Evolutionary conservation across 345 rosid genomes (phyloP), one percentile per base, ranked within the genome.

Genomic region (Microcos paniculata): DNA sequence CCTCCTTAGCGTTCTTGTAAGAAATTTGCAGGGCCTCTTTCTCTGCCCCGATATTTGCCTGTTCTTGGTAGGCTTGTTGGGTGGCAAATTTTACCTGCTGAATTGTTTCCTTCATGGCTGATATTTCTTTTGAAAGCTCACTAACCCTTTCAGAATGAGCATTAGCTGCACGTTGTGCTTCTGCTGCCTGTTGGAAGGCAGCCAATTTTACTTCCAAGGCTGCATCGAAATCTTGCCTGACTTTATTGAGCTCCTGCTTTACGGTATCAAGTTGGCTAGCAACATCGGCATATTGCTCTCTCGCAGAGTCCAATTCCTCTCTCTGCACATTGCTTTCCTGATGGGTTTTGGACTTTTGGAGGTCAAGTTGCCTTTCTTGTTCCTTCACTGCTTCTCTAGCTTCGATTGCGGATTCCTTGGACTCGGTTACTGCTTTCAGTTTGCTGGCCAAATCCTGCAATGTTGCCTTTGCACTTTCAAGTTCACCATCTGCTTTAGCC

Each of bases 171-270:
- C 87, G 85, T 69, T 86, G 81, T 0, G 96, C 97, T 71, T 93
- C 98, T 0, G 91, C 89, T 1, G 95, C 91, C 63, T 87, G 92
- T 61, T 88, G 92, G 76, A 90, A 75, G 0, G 92, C 80, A 0
- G 89, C 85, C 68, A 80, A 24, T 77, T 96, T 96, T 1, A 85
- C 76, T 13, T 92, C 98, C 85, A 86, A 66, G 3, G 86, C 85
- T 0, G 94, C 85, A 67, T 88, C 97, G 38, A 93, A 93, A 77
- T 93, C 96, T 80, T 90, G 98, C 73, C 92, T 76, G 67, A 90
- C 76, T 77, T 82, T 84, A 21, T 86, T 89, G 61, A 96, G 90
- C 76, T 87, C 85, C 55, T 92, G 97, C 77, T 93, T 96, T 4
- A 89, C 86, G 3, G 90, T 77, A 48, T 88, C 89, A 14, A 93